Base-by-base conservation (phyloP, 306 rosid genomes). In the Styphnolobium japonicum region DNA sequence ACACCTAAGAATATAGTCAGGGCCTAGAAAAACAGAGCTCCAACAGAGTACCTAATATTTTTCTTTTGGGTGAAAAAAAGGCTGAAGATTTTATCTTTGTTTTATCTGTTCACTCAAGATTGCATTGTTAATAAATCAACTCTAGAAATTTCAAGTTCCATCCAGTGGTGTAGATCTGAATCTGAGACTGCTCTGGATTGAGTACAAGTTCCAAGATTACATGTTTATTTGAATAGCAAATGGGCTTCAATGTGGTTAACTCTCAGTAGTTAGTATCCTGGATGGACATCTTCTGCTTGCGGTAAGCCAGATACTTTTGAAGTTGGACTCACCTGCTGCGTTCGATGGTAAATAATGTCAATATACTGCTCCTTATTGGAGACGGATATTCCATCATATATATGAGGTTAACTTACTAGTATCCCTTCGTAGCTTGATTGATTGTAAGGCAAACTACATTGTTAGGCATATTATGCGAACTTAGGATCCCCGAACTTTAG, bases 401-500 rank as follows among this genome's bases (percentile, higher is more conserved):
- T 5, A 19, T 11, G 71, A 12, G 14, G 43, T 69, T 31, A 19
- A 49, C 49, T 40, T 34, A 34, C 8, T 45, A 49, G 42, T 73
- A 22, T 73, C 52, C 66, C 43, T 42, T 43, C 22, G 42, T 70
- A 42, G 63, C 31, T 45, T 36, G 66, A 46, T 48, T 61, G 53
- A 57, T 75, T 16, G 39, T 16, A 58, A 18, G 39, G 64, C 1
- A 78, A 78, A 42, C 48, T 73, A 60, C 67, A 53, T 31, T 56
- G 36, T 68, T 63, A 73, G 42, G 42, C 66, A 46, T 45, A 37
- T 45, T 55, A 4, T 40, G 31, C 5, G 57, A 43, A 45, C 65
- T 43, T 75, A n/a, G 84, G 71, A 79, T 83, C 52, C 73, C 42
- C 0, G 7, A 42, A 45, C n/a, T 70, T 78, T 56, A 21, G 62